Percentiles rank a stretch among this genome's conserved stretches.
Conservation (phyloP, 805 yeast genomes). For the Yarrowia sp. region DNA sequence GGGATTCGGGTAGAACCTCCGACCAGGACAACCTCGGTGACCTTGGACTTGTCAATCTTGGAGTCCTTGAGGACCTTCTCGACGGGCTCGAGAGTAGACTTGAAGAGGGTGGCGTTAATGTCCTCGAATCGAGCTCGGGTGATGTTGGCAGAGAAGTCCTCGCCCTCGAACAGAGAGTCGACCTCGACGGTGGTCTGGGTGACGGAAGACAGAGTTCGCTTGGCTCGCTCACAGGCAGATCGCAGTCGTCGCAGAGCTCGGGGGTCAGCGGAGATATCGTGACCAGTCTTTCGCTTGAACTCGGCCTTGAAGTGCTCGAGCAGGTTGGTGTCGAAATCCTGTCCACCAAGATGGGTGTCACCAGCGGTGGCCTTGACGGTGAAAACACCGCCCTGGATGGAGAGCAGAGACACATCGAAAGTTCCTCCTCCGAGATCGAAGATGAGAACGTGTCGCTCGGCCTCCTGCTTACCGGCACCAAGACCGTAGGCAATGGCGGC, state of each 20-base stretch:
- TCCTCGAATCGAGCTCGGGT: slow-evolving; percentile 99
- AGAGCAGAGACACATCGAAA: slow-evolving; percentile 90
- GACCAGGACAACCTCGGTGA: slow-evolving; percentile 93
- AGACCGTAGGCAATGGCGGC: slow-evolving; percentile 98
- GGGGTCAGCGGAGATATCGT: slow-evolving; percentile 86
- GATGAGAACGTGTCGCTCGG: slow-evolving; percentile 86
- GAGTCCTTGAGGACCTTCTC: slow-evolving; percentile 95
- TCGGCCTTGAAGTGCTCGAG: slow-evolving; percentile 91
- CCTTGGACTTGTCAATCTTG: slow-evolving; percentile 79
- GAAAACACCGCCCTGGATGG: slow-evolving; percentile 95
- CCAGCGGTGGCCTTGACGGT: slow-evolving; percentile 98
- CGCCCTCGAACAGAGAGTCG: slow-evolving; percentile 94
- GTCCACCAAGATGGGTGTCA: slow-evolving; percentile 99
- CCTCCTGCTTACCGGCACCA: slow-evolving; percentile 83
- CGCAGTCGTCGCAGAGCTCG: slow-evolving; percentile 98
- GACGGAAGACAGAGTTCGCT: slow-evolving; percentile 96
- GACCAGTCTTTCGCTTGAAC: slow-evolving; percentile 94
- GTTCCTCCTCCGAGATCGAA: slow-evolving; percentile 99
- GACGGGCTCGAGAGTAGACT: slow-evolving; percentile 92
- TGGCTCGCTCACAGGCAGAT: slow-evolving; percentile 99
- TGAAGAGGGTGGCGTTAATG: slow-evolving; percentile 89
- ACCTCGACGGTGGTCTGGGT: slow-evolving; percentile 96
- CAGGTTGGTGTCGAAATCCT: slow-evolving; percentile 96
- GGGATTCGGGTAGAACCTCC: slow-evolving; percentile 99
- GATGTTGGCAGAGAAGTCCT: slow-evolving; percentile 89